Base-by-base conservation (phyloP, 495 filamentous ascomycete genomes). In the Aspergillus ellipticus region DNA sequence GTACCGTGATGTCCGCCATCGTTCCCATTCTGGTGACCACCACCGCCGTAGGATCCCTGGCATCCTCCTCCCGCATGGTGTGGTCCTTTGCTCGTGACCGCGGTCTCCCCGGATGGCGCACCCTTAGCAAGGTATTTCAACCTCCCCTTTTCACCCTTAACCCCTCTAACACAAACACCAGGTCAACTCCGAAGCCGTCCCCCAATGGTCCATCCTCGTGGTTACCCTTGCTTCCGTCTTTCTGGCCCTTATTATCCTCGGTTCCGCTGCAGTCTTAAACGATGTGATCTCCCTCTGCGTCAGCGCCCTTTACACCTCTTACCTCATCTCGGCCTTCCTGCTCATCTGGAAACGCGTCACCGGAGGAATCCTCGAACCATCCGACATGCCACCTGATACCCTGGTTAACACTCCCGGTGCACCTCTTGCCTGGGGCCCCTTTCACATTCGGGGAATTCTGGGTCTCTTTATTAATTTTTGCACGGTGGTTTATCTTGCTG, bases 1-100 rank as follows among this genome's bases (percentile, higher is more conserved):
- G 77, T 1, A 68, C 71, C 6, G 64, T 70, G 0, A 76, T 82
- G 75, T 63, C 61, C 9, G 67, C 71, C 8, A 72, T 82, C 13
- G 33, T 82, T 4, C 66, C 76, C 0, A 60, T 74, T 0, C 64
- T 79, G 51, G 68, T 64, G 10, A 57, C 69, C 16, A 72, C 66
- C 8, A 73, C 68, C 0, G 71, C 68, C 0, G 72, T 82, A 7
- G 70, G 74, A 9, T 65, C 73, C 54, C 56, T 77, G 35, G 78
- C 80, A n/a, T 74, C 79, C 1, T 59, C 75, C 4, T 80, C 79
- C 15, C 71, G 81, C 1, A 70, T 79, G 57, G 68, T 76, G 19
- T 84, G 79, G 79, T 77, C 79, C 0, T 82, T 83, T 54, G 73
- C 78, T 1, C 68, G 80, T 4, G 80, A 83, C 52, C 66, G 74